Base-by-base conservation (phyloP, 2,329 filamentous ascomycete genomes). In the Lachnellula subtilissima region DNA sequence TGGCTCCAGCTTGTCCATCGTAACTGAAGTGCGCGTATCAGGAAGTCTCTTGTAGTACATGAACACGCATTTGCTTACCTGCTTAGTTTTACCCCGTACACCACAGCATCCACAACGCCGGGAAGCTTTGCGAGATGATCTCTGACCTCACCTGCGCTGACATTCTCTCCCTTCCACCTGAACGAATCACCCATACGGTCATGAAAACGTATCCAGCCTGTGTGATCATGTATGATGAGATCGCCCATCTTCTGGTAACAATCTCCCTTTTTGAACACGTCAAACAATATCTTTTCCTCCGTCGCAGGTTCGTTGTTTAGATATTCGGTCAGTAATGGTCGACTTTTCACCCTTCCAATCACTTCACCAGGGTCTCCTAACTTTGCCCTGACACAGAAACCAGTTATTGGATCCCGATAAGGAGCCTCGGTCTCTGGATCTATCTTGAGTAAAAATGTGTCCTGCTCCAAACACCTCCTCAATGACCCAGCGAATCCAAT, bases 131-230 rank as follows among this genome's bases (percentile, higher is more conserved):
- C 73, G 46, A 76, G 73, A 61, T 75, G 73, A 58, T 76, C 74
- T 49, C 73, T 65, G 25, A 77, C 70, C 57, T 77, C 75, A 1
- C 74, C 74, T 0, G 75, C 74, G 50, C 72, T 74, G 4, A 77
- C 75, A 50, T 77, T 77, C 67, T 77, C 75, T 2, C 74, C 74
- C 58, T 76, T 79, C 79, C 79, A 81, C 9, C 78, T 70, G 67
- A 77, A 81, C 0, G 78, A 81, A 59, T 81, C 78, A 11, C 78
- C 78, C 50, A 80, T 71, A 4, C 79, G 72, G 61, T 78, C 76
- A 48, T 75, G 71, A 60, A 78, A 78, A 17, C 68, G 70, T 3
- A 78, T 65, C 73, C 75, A 77, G 0, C 75, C 75, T 17, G 68
- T 66, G 1, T 60, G 48, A 46, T 77, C 74, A 37, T 70, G 71